Percentiles rank a stretch among this genome's conserved stretches.
Conservation (phyloP, 2,329 filamentous ascomycete species). For the Pseudocercospora crystallina region DNA sequence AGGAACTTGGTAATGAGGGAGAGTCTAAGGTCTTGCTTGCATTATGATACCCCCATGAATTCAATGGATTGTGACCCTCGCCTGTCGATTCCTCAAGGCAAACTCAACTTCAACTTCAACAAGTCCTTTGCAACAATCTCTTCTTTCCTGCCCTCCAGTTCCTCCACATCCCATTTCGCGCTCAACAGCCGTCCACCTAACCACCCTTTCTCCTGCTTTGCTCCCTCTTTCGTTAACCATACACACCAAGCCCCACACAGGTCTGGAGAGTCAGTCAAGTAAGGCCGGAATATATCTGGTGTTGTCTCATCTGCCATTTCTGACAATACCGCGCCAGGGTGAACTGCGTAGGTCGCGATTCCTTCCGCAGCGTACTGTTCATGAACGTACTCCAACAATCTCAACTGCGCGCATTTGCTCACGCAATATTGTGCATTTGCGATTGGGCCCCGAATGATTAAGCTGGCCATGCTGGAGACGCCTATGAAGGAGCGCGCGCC, state of each 20-base stretch:
- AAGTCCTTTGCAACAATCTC: conserved; percentile 38
- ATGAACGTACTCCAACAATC: conserved; percentile 40
- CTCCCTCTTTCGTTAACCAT: conserved; percentile 32
- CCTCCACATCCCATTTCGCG: conserved; percentile 40
- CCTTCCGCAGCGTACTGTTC: conserved; percentile 36
- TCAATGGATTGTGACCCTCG: too few relatives aligned
- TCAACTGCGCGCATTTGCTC: conserved; percentile 39
- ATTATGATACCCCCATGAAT: not conserved
- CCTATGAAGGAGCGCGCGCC: conserved; percentile 35
- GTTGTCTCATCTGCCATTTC: conserved; percentile 37
- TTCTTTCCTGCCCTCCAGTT: conserved; percentile 34
- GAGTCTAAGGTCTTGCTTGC: not conserved
- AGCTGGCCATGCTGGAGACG: conserved; percentile 33
- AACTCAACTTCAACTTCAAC: conserved; percentile 35
- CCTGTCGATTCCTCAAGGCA: conserved; percentile 5
- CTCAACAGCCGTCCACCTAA: conserved; percentile 39
- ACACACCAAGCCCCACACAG: conserved; percentile 37
- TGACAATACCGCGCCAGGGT: conserved; percentile 40
- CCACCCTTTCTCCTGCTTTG: conserved; percentile 35
- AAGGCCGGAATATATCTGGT: conserved; percentile 31
- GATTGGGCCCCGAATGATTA: conserved; percentile 40
- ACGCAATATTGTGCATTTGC: conserved; percentile 43
- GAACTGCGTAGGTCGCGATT: conserved; percentile 34
- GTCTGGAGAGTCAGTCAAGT: conserved; percentile 32
- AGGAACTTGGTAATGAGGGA: too few relatives aligned